Evolutionary conservation across 1,284 basidiomycete species (phyloP).

Genomic region (Ceratobasidium theobromae): DNA sequence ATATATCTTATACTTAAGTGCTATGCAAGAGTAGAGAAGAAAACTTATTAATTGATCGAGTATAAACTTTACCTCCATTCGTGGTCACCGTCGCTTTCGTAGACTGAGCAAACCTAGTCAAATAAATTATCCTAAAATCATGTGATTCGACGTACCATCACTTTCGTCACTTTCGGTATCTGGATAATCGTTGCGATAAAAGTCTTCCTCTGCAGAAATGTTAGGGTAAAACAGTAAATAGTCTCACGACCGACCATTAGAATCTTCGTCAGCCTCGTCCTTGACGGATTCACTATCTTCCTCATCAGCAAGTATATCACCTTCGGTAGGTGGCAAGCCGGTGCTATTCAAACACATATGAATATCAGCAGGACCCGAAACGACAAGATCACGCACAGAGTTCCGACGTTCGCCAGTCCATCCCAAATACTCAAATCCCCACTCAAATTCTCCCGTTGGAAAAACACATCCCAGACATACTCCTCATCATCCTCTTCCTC

Average conservation of each 20-base stretch:
- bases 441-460: conserved; percentile 18
- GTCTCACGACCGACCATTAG: conserved; percentile 18
- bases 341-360: conserved; percentile 13
- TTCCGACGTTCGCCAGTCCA: conserved; percentile 31
- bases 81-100: conserved; percentile 24
- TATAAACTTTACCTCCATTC: conserved; percentile 24
- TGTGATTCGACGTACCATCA: conserved; percentile 4
- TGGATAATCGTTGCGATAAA: conserved; percentile 34
- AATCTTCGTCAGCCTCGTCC: conserved; percentile 35
- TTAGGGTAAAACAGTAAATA: neutral
- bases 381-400: conserved; percentile 21
- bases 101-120: neutral
- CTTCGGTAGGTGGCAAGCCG: conserved; percentile 31
- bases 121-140: neutral
- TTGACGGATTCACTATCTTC: conserved; percentile 33
- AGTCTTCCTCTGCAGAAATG: conserved; percentile 31
- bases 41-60: neutral
- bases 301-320: conserved; percentile 31
- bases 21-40: neutral
- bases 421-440: conserved; percentile 25
- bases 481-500: conserved; percentile 19
- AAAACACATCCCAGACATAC: conserved; percentile 28
- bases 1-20: neutral
- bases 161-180: conserved; percentile 30
- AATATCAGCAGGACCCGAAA: neutral